Conservation (phyloP, 108 stramenopile genomes). For the Cyclostephanos tholiformis region DNA sequence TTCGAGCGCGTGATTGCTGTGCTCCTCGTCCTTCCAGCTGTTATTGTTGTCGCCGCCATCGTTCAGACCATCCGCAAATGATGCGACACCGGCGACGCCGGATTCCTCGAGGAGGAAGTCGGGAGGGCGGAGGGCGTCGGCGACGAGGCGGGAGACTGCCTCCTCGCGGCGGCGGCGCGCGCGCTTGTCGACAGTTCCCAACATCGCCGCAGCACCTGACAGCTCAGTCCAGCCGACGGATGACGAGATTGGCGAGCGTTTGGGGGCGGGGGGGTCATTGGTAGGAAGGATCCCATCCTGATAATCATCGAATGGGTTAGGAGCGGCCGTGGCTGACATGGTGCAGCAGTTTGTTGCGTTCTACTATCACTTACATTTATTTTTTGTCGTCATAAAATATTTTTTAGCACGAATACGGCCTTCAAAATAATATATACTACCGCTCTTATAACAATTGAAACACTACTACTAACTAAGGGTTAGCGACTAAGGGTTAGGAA, state of each 20-base stretch:
- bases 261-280: too few relatives aligned
- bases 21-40: constrained; percentile 18
- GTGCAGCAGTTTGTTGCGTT: too few relatives aligned
- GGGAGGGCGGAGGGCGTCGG: constrained; percentile 74
- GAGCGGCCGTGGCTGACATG: too few relatives aligned
- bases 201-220: background rate
- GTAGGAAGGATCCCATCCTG: too few relatives aligned
- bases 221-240: background rate
- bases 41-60: background rate
- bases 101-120: constrained; percentile 37
- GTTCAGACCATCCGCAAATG: background rate
- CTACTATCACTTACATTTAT: too few relatives aligned
- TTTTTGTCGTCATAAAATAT: too few relatives aligned
- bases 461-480: too few relatives aligned
- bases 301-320: too few relatives aligned
- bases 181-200: constrained; percentile 28
- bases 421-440: too few relatives aligned
- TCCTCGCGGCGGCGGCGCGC: constrained; percentile 80
- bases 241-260: background rate
- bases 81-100: constrained; percentile 3
- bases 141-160: constrained; percentile 79
- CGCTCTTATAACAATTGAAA: too few relatives aligned
- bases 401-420: too few relatives aligned
- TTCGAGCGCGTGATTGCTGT: constrained; percentile 13
- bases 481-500: too few relatives aligned